Conservation (phyloP, 1,284 basidiomycete species). For the Sparassis latifolia region DNA sequence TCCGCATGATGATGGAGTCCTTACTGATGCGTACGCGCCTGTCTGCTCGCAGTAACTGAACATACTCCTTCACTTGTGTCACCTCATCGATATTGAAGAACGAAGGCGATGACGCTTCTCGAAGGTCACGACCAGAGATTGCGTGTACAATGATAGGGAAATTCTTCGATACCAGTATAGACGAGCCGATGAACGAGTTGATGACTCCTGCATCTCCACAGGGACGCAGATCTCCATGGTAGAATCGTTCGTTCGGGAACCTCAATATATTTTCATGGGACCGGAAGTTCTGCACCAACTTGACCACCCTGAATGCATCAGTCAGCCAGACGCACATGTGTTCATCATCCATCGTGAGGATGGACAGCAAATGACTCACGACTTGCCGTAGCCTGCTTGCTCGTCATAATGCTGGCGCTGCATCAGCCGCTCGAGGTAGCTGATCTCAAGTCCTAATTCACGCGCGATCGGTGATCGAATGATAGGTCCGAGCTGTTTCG, state of each 20-base stretch:
- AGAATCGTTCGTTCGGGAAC: slow-evolving; percentile 53
- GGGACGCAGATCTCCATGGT: slow-evolving; percentile 42
- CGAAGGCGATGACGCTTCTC: slow-evolving; percentile 56
- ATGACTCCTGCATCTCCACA: slow-evolving; percentile 31
- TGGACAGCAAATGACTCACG: slow-evolving; percentile 23
- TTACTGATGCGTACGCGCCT: slow-evolving; percentile 33
- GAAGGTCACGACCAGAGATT: slow-evolving; percentile 51
- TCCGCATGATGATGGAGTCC: slow-evolving; percentile 8
- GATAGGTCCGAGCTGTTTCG: slow-evolving; percentile 51
- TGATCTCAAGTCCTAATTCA: slow-evolving; percentile 38
- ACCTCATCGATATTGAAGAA: slow-evolving; percentile 61
- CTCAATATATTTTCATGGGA: slow-evolving; percentile 49
- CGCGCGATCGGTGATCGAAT: slow-evolving; percentile 40
- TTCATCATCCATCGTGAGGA: neutral
- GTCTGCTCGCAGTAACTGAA: slow-evolving; percentile 25
- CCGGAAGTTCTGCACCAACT: slow-evolving; percentile 54
- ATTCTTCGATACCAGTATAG: slow-evolving; percentile 32
- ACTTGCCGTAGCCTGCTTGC: slow-evolving; percentile 23
- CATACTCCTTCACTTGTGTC: slow-evolving; percentile 46
- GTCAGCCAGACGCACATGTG: neutral
- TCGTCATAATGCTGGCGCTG: slow-evolving; percentile 36
- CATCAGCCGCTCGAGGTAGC: slow-evolving; percentile 50
- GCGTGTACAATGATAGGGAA: slow-evolving; percentile 60
- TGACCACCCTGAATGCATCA: slow-evolving; percentile 40
- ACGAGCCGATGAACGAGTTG: slow-evolving; percentile 16